A percentile compares a stretch with the other conserved stretches of the same genome.
These are phyloP conservation scores for Apiotrichum mycotoxinovorans DNA, from an alignment of 1,284 basidiomycete species.

Conservation along the genomic window DNA sequence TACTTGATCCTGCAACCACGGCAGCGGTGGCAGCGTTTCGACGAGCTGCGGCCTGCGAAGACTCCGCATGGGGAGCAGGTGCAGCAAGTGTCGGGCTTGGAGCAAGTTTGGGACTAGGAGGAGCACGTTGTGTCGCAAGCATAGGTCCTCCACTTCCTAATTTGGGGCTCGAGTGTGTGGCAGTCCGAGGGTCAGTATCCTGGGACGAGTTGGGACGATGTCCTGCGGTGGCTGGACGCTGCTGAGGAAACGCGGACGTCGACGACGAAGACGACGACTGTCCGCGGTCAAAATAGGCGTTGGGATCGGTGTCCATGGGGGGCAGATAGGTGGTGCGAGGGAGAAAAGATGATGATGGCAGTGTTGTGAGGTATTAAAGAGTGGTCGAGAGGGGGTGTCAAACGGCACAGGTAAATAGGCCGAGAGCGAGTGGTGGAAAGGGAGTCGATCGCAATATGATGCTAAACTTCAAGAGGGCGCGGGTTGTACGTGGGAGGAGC, in stretches of 20 bases:
- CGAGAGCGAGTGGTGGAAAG: not conserved
- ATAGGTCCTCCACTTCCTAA: conserved; percentile 1
- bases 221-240: conserved; percentile 9
- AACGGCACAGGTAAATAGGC: not conserved
- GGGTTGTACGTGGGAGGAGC: no score
- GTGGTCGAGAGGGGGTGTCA: not conserved
- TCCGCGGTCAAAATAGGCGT: conserved; percentile 17
- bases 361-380: not conserved
- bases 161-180: conserved; percentile 12
- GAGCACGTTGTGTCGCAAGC: conserved; percentile 3
- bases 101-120: conserved; percentile 16
- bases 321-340: not conserved
- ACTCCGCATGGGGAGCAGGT: conserved; percentile 17
- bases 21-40: not conserved
- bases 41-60: conserved; percentile 14
- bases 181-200: conserved; percentile 11
- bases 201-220: conserved; percentile 10
- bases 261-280: conserved; percentile 5
- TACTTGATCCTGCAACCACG: not conserved
- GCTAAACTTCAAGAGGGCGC: no score
- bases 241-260: conserved; percentile 9
- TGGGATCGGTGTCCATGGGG: conserved; percentile 21
- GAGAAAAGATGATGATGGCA: not conserved
- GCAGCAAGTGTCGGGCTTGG: conserved; percentile 8
- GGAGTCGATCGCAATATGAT: not conserved